A percentile compares a stretch with the other conserved stretches of the same genome.
Conservation (phyloP, 1,139 yeast species). For the Scheffersomyces titani region DNA sequence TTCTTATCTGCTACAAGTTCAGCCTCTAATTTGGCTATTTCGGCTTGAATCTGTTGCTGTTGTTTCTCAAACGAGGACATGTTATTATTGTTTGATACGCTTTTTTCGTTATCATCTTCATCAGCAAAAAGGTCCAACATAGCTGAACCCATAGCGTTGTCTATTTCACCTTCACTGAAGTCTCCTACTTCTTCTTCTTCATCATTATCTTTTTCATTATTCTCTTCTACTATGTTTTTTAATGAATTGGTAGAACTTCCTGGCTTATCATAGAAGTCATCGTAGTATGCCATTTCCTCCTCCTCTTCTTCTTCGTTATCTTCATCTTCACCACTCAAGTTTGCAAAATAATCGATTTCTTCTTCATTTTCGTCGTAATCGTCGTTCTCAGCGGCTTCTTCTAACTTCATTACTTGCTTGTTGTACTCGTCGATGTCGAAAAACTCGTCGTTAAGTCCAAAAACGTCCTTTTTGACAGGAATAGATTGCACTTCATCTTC, state of each 20-base stretch:
- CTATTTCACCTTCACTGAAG: constrained; percentile 48
- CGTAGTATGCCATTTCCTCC: constrained; percentile 71
- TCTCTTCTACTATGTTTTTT: constrained; percentile 14
- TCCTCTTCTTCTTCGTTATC: constrained; percentile 56
- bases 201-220: constrained; percentile 31
- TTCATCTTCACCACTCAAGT: constrained; percentile 57
- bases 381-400: constrained; percentile 40
- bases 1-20: constrained; percentile 89
- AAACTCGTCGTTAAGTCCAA: constrained; percentile 80
- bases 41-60: constrained; percentile 72
- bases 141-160: constrained; percentile 56
- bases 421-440: constrained; percentile 87
- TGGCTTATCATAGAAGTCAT: constrained; percentile 71
- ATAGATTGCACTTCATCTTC: constrained; percentile 10
- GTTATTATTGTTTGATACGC: constrained; percentile 28
- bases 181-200: constrained; percentile 36
- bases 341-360: constrained; percentile 65
- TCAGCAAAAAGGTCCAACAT: constrained; percentile 64
- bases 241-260: constrained; percentile 23
- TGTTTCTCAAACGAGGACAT: constrained; percentile 84
- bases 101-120: constrained; percentile 41
- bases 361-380: constrained; percentile 50
- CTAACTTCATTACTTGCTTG: constrained; percentile 75
- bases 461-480: constrained; percentile 44
- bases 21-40: constrained; percentile 76